These are phyloP conservation scores for Ajuga chamaepitys DNA, from an alignment of 257 asterid genomes.

Conservation along the genomic window DNA sequence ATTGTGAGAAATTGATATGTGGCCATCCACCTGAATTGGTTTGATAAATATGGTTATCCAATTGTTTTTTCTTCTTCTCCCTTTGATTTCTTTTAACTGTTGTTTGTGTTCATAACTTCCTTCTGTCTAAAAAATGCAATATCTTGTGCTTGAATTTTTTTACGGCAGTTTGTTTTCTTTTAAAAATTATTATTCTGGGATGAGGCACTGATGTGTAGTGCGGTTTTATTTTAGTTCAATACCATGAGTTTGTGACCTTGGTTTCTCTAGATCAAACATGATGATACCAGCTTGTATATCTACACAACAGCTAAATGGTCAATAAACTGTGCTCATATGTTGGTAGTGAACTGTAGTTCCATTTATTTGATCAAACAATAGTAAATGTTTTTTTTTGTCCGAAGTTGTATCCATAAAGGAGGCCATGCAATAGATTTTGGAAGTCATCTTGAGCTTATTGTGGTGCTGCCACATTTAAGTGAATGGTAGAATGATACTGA, in stretches of 20 bases:
- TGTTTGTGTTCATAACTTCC: neutral
- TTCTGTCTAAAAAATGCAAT: neutral
- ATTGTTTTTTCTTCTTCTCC: neutral
- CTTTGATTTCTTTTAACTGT: neutral
- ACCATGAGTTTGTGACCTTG: neutral
- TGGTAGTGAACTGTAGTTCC: neutral
- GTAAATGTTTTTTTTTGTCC: neutral
- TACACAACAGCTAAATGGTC: neutral
- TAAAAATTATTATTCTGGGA: too few relatives aligned
- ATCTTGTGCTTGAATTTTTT: neutral
- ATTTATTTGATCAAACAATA: neutral
- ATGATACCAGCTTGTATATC: slow-evolving; percentile 1
- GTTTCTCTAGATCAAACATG: neutral
- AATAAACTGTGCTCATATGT: slow-evolving; percentile 2
- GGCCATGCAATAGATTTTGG: neutral
- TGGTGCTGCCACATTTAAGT: slow-evolving; percentile 2
- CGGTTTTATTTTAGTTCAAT: neutral
- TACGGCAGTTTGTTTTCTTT: neutral
- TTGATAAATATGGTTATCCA: neutral
- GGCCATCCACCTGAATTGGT: neutral
- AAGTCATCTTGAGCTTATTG: slow-evolving; percentile 9
- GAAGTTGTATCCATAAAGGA: neutral
- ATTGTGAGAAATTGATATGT: slow-evolving; percentile 3
- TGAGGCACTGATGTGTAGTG: neutral
- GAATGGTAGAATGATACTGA: slow-evolving; percentile 3